These are phyloP conservation scores for Biscogniauxia sp. DNA, from an alignment of 2,329 filamentous ascomycete genomes.

Conservation along the genomic window DNA sequence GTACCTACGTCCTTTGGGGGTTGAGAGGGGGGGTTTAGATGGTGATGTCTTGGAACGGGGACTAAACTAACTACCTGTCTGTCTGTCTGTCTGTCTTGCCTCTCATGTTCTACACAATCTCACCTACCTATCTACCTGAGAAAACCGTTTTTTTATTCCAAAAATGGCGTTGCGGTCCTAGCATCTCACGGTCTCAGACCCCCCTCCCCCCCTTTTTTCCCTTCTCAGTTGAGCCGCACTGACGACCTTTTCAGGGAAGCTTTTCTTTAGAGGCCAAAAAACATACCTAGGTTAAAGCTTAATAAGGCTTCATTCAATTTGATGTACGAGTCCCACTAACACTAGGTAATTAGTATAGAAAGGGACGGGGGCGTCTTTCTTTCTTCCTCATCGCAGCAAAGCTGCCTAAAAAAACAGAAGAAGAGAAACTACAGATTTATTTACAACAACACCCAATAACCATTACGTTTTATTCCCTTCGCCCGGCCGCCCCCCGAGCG, in stretches of 20 bases:
- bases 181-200: neutral
- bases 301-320: too few species aligned
- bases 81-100: neutral
- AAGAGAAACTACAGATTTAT: too few species aligned
- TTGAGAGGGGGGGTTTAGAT: neutral
- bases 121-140: neutral
- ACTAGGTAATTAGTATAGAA: too few species aligned
- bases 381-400: too few species aligned
- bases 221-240: constrained; percentile 8
- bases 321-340: too few species aligned
- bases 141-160: neutral
- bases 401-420: too few species aligned
- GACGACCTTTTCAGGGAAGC: neutral
- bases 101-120: neutral
- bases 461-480: neutral
- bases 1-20: neutral
- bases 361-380: too few species aligned
- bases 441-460: too few species aligned
- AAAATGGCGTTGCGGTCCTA: neutral
- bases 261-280: neutral
- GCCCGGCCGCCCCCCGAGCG: neutral
- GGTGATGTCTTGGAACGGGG: neutral
- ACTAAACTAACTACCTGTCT: neutral
- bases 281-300: neutral
- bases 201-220: neutral